Percentiles rank a stretch among this genome's conserved stretches.
Conservation (phyloP, 139 green algal species). For the Closterium sp. region DNA sequence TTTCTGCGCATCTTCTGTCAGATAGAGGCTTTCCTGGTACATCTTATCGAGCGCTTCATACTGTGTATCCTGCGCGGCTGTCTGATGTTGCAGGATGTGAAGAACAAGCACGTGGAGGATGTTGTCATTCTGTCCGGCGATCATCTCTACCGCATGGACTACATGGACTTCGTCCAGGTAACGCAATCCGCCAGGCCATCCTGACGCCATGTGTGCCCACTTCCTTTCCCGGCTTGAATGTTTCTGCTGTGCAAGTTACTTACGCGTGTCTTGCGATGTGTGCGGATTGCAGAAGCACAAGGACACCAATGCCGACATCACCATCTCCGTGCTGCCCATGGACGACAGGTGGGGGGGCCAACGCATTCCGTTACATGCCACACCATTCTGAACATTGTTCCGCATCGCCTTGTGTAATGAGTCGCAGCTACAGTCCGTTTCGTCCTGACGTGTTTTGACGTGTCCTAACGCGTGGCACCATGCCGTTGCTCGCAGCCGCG, state of each 20-base stretch:
- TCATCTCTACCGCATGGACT: conserved; percentile 97
- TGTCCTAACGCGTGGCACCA: not conserved
- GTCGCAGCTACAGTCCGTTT: not conserved
- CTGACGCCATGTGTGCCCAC: not conserved
- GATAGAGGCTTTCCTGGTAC: not conserved
- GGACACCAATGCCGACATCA: conserved; percentile 89
- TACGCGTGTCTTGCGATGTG: not conserved
- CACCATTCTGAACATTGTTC: not conserved
- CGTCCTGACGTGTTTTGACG: not conserved
- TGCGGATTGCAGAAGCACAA: conserved; percentile 55
- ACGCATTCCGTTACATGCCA: too few species aligned
- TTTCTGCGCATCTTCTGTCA: not conserved
- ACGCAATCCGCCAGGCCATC: too few species aligned
- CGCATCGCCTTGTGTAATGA: not conserved
- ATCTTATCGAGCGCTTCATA: not conserved
- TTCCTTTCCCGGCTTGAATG: not conserved
- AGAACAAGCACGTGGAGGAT: conserved; percentile 82
- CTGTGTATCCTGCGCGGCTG: not conserved
- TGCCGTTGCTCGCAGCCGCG: conserved; percentile 39
- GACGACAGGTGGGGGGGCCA: conserved; percentile 71
- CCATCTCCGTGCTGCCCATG: conserved; percentile 87
- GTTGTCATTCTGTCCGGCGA: conserved; percentile 88
- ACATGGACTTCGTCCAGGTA: conserved; percentile 92
- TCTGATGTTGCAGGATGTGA: conserved; percentile 50
- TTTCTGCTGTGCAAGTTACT: not conserved